These are phyloP conservation scores for Cyclostephanos tholiformis DNA, from an alignment of 108 stramenopile species.

Conservation along the genomic window DNA sequence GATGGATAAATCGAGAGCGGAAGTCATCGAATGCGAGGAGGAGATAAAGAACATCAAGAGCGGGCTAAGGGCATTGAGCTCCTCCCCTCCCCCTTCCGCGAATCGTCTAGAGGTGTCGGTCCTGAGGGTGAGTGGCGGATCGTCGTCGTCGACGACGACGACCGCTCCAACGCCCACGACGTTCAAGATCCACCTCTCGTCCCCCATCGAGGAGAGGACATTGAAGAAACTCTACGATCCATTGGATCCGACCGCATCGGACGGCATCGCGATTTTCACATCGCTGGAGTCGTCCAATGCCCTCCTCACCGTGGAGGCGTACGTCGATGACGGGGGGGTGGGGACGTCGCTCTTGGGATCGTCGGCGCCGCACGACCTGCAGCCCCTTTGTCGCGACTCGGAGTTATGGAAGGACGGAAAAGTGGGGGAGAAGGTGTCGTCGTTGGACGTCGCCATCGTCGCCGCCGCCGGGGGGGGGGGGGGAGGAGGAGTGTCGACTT, in stretches of 20 bases:
- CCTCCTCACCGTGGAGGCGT: constrained; percentile 60
- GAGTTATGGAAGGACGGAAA: constrained; percentile 32
- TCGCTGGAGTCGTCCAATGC: constrained; percentile 71
- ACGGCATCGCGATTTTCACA: constrained; percentile 48
- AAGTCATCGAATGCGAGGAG: constrained; percentile 73
- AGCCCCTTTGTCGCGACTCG: constrained; percentile 50
- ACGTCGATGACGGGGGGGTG: constrained; percentile 38
- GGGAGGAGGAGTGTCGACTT: no score
- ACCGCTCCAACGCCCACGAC: not conserved
- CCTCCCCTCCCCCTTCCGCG: not conserved
- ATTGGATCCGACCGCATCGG: constrained; percentile 40
- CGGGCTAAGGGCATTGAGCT: constrained; percentile 46
- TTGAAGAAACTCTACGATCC: constrained; percentile 59
- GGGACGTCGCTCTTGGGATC: constrained; percentile 47
- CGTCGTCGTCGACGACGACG: not conserved
- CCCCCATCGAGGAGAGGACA: constrained; percentile 70
- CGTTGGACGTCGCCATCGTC: constrained; percentile 63
- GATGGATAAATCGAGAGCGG: constrained; percentile 48
- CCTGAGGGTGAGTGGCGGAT: constrained; percentile 43
- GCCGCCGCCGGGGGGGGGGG: constrained; percentile 12
- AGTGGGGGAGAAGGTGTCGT: constrained; percentile 43
- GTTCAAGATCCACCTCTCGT: constrained; percentile 71
- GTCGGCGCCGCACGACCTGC: constrained; percentile 63
- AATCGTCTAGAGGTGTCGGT: constrained; percentile 60
- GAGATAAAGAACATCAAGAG: constrained; percentile 78